phyloP scores from a whole-genome alignment of 2,329 filamentous ascomycete species.

The Drechslerella coelobrocha region DNA sequence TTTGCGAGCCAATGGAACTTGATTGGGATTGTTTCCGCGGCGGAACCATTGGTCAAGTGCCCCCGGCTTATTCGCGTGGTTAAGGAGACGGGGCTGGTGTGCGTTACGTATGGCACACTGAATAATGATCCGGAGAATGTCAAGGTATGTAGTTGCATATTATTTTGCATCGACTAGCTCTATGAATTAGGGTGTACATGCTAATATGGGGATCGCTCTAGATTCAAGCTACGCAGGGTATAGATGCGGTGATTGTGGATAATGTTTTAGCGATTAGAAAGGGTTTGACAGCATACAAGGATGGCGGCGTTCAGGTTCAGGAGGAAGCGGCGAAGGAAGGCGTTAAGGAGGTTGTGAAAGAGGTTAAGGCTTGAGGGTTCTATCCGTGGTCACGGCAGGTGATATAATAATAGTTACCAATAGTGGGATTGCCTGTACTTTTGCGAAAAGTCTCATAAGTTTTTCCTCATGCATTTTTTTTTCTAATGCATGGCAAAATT shows the following conservation, averaged over 20 bases:
- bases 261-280: slow-evolving; percentile 91
- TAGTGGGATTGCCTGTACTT: neutral
- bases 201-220: slow-evolving; percentile 57
- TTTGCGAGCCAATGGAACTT: slow-evolving; percentile 96
- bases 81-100: slow-evolving; percentile 91
- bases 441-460: neutral
- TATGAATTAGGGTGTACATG: slow-evolving; percentile 25
- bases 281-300: slow-evolving; percentile 68
- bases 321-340: slow-evolving; percentile 26
- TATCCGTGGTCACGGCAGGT: neutral
- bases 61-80: slow-evolving; percentile 82
- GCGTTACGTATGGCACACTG: slow-evolving; percentile 87
- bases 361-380: slow-evolving; percentile 29
- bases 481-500: no score
- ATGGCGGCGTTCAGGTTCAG: slow-evolving; percentile 23
- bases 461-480: neutral
- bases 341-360: slow-evolving; percentile 46
- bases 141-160: slow-evolving; percentile 67
- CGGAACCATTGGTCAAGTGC: slow-evolving; percentile 85
- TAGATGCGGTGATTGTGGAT: slow-evolving; percentile 97
- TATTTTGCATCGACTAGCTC: neutral
- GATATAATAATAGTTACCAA: no score
- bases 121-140: slow-evolving; percentile 90
- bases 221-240: slow-evolving; percentile 91
- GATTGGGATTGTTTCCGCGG: slow-evolving; percentile 86